Base-by-base conservation (phyloP, 768 basidiomycete genomes). In the Suillus brevipes region DNA sequence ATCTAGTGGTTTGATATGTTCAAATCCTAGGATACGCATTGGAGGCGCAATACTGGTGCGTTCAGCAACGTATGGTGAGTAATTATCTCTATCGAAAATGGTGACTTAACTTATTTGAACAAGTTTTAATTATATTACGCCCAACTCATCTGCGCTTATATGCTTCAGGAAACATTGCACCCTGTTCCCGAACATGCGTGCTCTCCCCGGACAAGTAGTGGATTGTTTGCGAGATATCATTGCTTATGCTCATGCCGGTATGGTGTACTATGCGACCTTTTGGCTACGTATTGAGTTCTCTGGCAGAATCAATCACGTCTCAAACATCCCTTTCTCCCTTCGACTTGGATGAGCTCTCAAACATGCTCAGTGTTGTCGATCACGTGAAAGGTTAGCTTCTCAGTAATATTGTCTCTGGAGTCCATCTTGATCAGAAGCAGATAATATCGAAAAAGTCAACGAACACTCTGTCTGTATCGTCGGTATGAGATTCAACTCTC, bases 241-340 rank as follows among this genome's bases (percentile, higher is more conserved):
- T n/a, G 37, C 63, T 20, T 62, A 67, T 38, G 65, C 66, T 13
- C 62, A 63, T 36, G 60, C 64, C 14, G 61, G 60, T 67, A 42
- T 42, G 45, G 14, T 59, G n/a, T 20, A 42, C 8, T 50, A 14
- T 45, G 3, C 4, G 20, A 50, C 23, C 14, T 14, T 58, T 38
- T 40, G 57, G 18, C 13, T 23, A 37, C 20, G 37, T 53, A 23
- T 62, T 45, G 20, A 31, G 8, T 47, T 43, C 2, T 34, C 13
- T 43, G 20, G 14, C 61, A 84, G 83, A 83, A 71, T 62, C 69
- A 4, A 74, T 81, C 56, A 77, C 78, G 4, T 83, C 82, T 0
- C 56, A 68, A 4, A 77, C 73, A 34, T 81, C 81, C 0, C 81
- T 80, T 1, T 72, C 77, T 1, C 78, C 81, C 8, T 81, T 77